Evolutionary conservation across 2,329 filamentous ascomycete genomes (phyloP).

Genomic region (Fusarium nygamai): DNA sequence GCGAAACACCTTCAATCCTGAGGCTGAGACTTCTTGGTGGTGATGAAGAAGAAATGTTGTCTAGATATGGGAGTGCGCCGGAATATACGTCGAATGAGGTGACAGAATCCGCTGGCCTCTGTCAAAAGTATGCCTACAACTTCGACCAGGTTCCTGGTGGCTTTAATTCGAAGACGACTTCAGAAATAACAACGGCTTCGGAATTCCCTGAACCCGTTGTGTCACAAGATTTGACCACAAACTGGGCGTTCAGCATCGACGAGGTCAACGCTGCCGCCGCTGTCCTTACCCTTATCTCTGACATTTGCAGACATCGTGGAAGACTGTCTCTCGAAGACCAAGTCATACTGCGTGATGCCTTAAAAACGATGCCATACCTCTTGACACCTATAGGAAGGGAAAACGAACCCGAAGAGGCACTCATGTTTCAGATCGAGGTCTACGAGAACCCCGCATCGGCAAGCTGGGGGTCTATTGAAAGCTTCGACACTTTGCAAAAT

Average conservation of each 20-base stretch:
- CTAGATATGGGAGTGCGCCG: not conserved
- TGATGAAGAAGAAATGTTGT: not conserved
- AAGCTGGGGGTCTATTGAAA: constrained; percentile 20
- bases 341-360: not conserved
- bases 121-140: not conserved
- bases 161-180: not conserved
- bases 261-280: constrained; percentile 3
- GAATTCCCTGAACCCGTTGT: not conserved
- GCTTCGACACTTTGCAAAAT: constrained; percentile 12
- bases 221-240: too few relatives aligned
- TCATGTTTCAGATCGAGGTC: constrained; percentile 5
- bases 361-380: constrained; percentile 18
- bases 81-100: not conserved
- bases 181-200: not conserved
- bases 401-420: not conserved
- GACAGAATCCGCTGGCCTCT: not conserved
- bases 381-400: constrained; percentile 2
- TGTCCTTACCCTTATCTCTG: constrained; percentile 1
- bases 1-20: not conserved
- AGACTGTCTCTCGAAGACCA: not conserved
- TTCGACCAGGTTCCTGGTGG: not conserved
- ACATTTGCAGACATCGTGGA: not conserved
- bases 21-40: not conserved
- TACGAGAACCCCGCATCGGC: constrained; percentile 1
- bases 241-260: not conserved